Evolutionary conservation across 1,284 basidiomycete species (phyloP), one percentile per base, ranked within the genome.

Genomic region (Grifola frondosa): DNA sequence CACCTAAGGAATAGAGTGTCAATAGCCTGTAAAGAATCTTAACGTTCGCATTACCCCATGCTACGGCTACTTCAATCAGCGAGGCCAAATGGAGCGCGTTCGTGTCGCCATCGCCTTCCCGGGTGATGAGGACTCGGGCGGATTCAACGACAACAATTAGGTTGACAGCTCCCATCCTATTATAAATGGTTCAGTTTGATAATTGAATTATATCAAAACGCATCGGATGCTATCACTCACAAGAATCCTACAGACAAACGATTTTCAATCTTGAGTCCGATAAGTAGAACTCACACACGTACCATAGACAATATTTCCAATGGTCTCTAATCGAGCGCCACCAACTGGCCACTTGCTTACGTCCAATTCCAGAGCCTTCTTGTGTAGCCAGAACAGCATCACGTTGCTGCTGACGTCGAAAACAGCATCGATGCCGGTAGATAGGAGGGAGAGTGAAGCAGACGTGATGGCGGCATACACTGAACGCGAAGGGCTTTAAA

Each of bases 351-450:
- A 96, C 57, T 89, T 91, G 61, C 84, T 88, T 38, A 71, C 57
- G 59, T 96, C 91, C 42, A 94, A 75, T 21, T 60, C 73, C 9
- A 61, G 65, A 2, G 91, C 81, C 56, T 91, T 87, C 48, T 74
- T 72, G 63, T 98, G 87, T 2, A 95, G 73, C 69, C 80, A 80
- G 64, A 86, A 87, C 3, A 97, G 75, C n/a, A 96, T 71, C 26
- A 95, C 63, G 58, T 96, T 97, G 49, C 91, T 93, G 39, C 89
- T 84, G 29, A 92, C 80, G 59, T 97, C 94, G 60, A 96, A 95
- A 17, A 91, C 79, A n/a, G 90, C 83, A 62, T 96, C 92, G 53
- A 94, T 85, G 21, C 80, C 87, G 2, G 90, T 93, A 19, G 93
- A 91, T 46, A 97, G 80, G 35, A 97, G 75, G 9, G 92, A 91